Percentiles rank a stretch among this genome's conserved stretches.
phyloP scores from a whole-genome alignment of 345 rosid species.

The Brassica incana region DNA sequence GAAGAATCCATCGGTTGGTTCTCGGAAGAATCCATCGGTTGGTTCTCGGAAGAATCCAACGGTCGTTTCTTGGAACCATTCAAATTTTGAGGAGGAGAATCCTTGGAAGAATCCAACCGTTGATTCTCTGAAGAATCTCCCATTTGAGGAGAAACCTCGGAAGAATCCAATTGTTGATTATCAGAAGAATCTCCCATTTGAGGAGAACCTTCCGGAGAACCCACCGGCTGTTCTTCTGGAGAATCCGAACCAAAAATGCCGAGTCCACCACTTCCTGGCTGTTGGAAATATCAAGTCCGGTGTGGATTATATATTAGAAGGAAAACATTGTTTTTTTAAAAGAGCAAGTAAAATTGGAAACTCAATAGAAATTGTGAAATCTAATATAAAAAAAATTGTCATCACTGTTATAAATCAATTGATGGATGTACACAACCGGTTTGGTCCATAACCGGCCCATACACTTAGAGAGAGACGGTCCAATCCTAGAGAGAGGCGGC shows the following conservation, averaged over 20 bases:
- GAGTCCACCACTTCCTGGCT: slow-evolving; percentile 5
- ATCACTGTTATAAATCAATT: too few relatives aligned
- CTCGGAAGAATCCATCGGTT: background rate
- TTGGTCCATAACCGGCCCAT: too few relatives aligned
- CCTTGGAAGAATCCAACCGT: background rate
- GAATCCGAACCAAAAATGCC: slow-evolving; percentile 13
- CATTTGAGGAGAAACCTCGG: background rate
- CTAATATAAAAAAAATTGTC: background rate
- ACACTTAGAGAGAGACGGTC: too few relatives aligned
- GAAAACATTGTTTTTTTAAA: background rate
- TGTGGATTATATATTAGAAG: background rate
- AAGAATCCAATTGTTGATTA: background rate
- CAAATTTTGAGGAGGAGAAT: background rate
- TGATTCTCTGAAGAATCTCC: background rate
- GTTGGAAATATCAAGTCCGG: background rate
- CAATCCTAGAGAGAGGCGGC: too few relatives aligned
- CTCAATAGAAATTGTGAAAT: background rate
- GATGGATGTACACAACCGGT: too few relatives aligned
- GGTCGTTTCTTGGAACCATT: background rate
- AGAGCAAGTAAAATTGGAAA: background rate
- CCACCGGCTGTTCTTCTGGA: background rate
- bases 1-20: background rate
- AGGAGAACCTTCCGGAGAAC: background rate
- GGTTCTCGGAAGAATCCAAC: background rate
- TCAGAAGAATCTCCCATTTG: background rate